Conservation (phyloP, 1,284 basidiomycete genomes). For the Ustilago nuda region DNA sequence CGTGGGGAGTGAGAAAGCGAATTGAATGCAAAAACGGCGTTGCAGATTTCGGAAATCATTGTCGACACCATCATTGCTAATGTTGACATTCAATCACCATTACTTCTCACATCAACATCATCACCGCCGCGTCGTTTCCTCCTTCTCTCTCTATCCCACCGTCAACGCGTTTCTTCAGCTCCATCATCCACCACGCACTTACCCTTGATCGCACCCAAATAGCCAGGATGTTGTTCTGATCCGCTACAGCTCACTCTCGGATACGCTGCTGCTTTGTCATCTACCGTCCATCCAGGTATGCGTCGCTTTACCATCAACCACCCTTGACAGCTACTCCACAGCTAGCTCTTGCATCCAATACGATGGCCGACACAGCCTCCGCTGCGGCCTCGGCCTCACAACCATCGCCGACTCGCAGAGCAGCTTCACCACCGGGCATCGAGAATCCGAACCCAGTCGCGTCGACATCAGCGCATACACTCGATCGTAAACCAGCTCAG, state of each 20-base stretch:
- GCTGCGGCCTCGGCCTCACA: conserved; percentile 1
- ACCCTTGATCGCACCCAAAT: neutral
- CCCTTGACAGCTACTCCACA: conserved; percentile 15
- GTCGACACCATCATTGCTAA: neutral
- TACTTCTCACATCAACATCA: neutral
- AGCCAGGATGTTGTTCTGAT: neutral
- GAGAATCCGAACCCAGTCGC: conserved; percentile 50
- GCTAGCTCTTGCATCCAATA: neutral
- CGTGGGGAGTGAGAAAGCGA: conserved; percentile 8
- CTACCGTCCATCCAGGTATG: conserved; percentile 19
- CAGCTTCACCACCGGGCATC: conserved; percentile 35
- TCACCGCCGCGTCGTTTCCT: too few relatives aligned
- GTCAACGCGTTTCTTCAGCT: neutral
- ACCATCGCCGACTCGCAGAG: conserved; percentile 32
- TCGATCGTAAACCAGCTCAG: conserved; percentile 22
- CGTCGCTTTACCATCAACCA: conserved; percentile 4
- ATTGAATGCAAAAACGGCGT: neutral
- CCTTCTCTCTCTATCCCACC: neutral
- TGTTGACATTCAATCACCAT: neutral
- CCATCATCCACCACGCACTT: neutral
- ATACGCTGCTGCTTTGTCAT: neutral
- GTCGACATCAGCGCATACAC: conserved; percentile 54
- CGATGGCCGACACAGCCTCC: conserved; percentile 25
- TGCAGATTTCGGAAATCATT: conserved; percentile 19
- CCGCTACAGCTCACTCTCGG: neutral